Percentiles rank a stretch among this genome's conserved stretches.
Evolutionary conservation across 2,329 filamentous ascomycete species (phyloP).

Genomic region (Fusarium globosum): DNA sequence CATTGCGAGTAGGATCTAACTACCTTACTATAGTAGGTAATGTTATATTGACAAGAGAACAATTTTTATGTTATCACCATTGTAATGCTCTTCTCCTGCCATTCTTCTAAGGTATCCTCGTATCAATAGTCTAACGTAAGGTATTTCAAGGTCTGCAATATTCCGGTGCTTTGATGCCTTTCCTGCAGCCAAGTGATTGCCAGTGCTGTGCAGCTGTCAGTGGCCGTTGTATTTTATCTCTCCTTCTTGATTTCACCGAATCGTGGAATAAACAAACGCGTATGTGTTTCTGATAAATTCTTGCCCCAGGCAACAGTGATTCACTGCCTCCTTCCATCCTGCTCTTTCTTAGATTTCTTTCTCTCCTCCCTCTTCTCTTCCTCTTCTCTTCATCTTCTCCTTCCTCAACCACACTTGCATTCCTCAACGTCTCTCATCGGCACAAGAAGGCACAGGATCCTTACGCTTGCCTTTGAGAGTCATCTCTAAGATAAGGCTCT

Average conservation of each 20-base stretch:
- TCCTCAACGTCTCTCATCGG: conserved; percentile 1
- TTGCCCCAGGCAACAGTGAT: conserved; percentile 10
- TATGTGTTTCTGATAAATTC: not conserved
- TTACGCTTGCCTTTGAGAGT: not conserved
- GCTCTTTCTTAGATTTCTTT: not conserved
- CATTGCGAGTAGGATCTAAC: not conserved
- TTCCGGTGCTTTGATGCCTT: not conserved
- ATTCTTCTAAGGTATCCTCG: not conserved
- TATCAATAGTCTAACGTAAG: not conserved
- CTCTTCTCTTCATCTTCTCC: not conserved
- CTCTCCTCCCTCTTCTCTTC: not conserved
- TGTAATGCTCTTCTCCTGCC: not conserved
- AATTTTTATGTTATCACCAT: not conserved
- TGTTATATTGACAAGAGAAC: not conserved
- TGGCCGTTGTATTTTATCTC: not conserved
- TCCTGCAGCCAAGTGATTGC: not conserved
- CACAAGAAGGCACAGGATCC: not conserved
- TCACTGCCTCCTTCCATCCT: conserved; percentile 1
- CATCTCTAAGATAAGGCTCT: not conserved
- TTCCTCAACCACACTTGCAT: conserved; percentile 10
- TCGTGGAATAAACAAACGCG: not conserved
- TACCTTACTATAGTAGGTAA: not conserved
- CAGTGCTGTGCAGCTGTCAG: conserved; percentile 24
- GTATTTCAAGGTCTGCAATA: not conserved
- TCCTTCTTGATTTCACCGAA: not conserved